Conservation (phyloP, 768 basidiomycete genomes). For the Grammothele lineata region DNA sequence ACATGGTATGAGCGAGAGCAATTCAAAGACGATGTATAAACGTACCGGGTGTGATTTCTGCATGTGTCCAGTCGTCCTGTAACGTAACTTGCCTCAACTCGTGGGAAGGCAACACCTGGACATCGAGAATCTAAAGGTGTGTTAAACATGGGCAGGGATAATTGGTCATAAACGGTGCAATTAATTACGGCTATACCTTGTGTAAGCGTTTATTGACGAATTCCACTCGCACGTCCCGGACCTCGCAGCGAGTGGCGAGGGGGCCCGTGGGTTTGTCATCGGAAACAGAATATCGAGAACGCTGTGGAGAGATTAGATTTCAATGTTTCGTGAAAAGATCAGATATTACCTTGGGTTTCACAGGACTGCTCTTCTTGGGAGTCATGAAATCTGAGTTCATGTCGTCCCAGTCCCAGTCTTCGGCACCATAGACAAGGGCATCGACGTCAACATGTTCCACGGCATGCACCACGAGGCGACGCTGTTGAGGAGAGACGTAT, state of each 20-base stretch:
- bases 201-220: conserved; percentile 28
- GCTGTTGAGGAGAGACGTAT: too few relatives aligned
- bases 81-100: conserved; percentile 52
- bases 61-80: conserved; percentile 72
- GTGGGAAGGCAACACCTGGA: conserved; percentile 37
- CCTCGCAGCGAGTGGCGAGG: conserved; percentile 52
- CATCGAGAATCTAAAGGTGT: conserved; percentile 54
- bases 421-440: conserved; percentile 57
- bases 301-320: background rate
- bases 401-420: conserved; percentile 67
- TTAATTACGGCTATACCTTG: too few relatives aligned
- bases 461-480: background rate
- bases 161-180: too few relatives aligned
- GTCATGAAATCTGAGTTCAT: conserved; percentile 47
- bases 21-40: too few relatives aligned
- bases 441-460: conserved; percentile 38
- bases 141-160: too few relatives aligned
- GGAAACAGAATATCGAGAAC: background rate
- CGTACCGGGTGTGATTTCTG: conserved; percentile 57
- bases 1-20: too few relatives aligned
- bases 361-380: conserved; percentile 43
- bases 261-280: conserved; percentile 20
- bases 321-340: background rate
- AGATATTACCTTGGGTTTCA: conserved; percentile 8
- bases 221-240: conserved; percentile 42